These are phyloP conservation scores for Agrocybe pediades DNA, from an alignment of 768 basidiomycete species.

Conservation along the genomic window DNA sequence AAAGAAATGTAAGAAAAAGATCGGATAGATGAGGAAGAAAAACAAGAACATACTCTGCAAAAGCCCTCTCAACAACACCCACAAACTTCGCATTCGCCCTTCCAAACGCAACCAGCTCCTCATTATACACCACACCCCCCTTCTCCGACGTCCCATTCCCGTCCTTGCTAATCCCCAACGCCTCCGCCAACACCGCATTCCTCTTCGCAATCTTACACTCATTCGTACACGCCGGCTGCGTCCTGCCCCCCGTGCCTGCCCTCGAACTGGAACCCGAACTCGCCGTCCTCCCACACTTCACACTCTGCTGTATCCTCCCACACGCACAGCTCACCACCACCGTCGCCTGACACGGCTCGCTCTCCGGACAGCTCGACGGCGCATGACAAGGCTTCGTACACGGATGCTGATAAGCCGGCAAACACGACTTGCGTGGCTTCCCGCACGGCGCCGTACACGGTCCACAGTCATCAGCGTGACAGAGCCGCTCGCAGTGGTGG, in stretches of 20 bases:
- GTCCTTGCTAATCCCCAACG: constrained; percentile 78
- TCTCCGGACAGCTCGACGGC: constrained; percentile 81
- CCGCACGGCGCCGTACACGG: constrained; percentile 77
- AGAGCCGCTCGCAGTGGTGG: constrained; percentile 82
- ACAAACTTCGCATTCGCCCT: constrained; percentile 68
- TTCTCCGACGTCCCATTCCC: constrained; percentile 41
- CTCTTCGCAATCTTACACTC: constrained; percentile 87
- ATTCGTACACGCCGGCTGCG: constrained; percentile 61
- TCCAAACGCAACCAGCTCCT: constrained; percentile 66
- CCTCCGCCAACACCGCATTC: constrained; percentile 87
- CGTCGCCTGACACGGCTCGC: constrained; percentile 69
- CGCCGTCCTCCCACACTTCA: constrained; percentile 65
- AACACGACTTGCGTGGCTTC: constrained; percentile 82
- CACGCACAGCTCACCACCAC: constrained; percentile 80
- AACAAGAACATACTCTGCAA: constrained; percentile 66
- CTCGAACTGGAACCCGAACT: constrained; percentile 43
- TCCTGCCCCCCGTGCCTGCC: too few relatives aligned
- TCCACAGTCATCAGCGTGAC: constrained; percentile 85
- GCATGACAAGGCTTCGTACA: constrained; percentile 86
- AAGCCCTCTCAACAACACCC: constrained; percentile 73
- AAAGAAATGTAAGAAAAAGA: constrained; percentile 3
- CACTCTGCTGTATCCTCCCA: constrained; percentile 74
- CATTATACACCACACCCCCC: constrained; percentile 47
- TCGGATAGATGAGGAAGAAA: constrained; percentile 12
- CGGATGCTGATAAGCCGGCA: constrained; percentile 72